A percentile compares a stretch with the other conserved stretches of the same genome.
phyloP scores from a whole-genome alignment of 371 early-diverging fungal genomes.

The Blakeslea trispora region DNA sequence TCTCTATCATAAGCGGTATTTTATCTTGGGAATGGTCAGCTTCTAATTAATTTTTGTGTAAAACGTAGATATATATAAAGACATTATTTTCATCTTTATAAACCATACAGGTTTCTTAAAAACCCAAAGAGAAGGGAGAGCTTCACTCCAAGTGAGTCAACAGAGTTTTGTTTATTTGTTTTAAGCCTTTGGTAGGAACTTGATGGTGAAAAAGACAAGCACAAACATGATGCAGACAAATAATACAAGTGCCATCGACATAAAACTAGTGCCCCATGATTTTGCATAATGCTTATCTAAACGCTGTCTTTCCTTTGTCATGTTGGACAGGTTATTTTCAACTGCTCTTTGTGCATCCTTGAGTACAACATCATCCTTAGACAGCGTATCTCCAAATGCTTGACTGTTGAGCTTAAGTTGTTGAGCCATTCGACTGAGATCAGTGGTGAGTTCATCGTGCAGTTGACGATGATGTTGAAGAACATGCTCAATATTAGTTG shows the following conservation, averaged over 20 bases:
- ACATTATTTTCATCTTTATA: too few relatives aligned
- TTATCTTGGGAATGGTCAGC: too few relatives aligned
- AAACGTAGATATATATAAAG: too few relatives aligned
- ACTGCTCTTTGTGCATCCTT: slow-evolving; percentile 49
- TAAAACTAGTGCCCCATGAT: slow-evolving; percentile 71
- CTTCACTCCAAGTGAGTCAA: too few relatives aligned
- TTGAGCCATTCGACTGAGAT: slow-evolving; percentile 65
- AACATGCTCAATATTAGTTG: slow-evolving; percentile 53
- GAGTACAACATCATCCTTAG: slow-evolving; percentile 55
- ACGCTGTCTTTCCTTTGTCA: slow-evolving; percentile 56
- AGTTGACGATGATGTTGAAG: slow-evolving; percentile 66
- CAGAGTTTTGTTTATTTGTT: slow-evolving; percentile 15
- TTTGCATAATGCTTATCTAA: slow-evolving; percentile 59
- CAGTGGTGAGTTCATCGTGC: slow-evolving; percentile 69
- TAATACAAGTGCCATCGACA: slow-evolving; percentile 63
- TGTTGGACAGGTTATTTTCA: slow-evolving; percentile 47
- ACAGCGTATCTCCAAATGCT: slow-evolving; percentile 60
- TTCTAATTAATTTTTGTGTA: too few relatives aligned
- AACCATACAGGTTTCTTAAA: too few relatives aligned
- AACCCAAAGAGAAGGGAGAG: too few relatives aligned
- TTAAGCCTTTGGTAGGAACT: slow-evolving; percentile 64
- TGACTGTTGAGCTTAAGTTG: slow-evolving; percentile 66
- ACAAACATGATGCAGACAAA: slow-evolving; percentile 70
- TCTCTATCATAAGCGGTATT: background rate
- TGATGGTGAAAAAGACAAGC: slow-evolving; percentile 69